Conservation (phyloP, 208 protist species). For the Wallacemonas sp. region DNA sequence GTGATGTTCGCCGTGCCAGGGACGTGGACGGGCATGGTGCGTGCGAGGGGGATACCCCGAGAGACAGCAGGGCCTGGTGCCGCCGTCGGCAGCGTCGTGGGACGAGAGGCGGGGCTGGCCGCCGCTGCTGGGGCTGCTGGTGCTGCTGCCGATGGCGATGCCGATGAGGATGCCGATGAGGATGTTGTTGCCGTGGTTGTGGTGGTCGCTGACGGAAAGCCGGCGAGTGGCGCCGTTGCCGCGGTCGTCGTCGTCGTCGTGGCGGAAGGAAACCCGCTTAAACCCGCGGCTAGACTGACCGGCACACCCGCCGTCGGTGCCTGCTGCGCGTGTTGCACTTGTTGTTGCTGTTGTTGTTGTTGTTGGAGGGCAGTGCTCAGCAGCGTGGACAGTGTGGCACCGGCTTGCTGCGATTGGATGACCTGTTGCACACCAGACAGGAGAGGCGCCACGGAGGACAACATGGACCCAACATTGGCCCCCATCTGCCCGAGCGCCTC, state of each 20-base stretch:
- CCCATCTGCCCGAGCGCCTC: neutral
- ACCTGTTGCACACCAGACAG: neutral
- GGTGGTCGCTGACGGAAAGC: neutral
- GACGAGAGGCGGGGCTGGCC: neutral
- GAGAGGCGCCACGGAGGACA: neutral
- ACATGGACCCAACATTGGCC: neutral
- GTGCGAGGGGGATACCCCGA: conserved; percentile 6
- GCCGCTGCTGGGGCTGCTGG: neutral
- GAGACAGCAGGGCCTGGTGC: neutral
- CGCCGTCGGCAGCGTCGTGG: neutral
- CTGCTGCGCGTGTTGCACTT: conserved; percentile 13
- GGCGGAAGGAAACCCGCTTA: neutral
- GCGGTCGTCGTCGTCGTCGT: neutral
- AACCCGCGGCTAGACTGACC: neutral
- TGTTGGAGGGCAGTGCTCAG: conserved; percentile 17
- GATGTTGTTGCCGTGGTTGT: conserved; percentile 15
- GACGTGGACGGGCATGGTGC: neutral
- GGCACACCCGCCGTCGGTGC: neutral
- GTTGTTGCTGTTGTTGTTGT: neutral
- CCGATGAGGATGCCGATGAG: conserved; percentile 10
- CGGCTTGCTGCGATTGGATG: neutral
- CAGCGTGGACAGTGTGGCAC: neutral
- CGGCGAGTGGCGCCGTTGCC: neutral
- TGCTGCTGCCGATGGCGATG: conserved; percentile 21
- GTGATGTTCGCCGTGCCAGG: neutral